Percentiles rank a stretch among this genome's conserved stretches.
Conservation (phyloP, 139 green algal species). For the Chlorella sp. region DNA sequence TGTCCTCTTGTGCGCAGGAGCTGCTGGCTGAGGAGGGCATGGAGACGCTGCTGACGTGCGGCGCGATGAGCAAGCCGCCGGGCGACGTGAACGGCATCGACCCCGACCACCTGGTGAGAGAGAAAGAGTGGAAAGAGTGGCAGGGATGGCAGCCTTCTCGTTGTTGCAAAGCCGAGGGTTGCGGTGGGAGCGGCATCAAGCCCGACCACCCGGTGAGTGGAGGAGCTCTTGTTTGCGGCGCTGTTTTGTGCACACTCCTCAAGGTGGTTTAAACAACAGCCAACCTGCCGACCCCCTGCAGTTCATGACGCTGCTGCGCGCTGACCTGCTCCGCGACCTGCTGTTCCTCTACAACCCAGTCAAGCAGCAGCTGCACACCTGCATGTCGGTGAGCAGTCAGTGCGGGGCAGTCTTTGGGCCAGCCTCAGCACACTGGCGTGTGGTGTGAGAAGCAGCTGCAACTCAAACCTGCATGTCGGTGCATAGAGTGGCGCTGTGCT, state of each 20-base stretch:
- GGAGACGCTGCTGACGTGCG: constrained; percentile 28
- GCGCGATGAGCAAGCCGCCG: constrained; percentile 22
- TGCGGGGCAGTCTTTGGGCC: too few relatives aligned
- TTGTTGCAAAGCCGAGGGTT: too few relatives aligned
- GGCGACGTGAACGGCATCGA: constrained; percentile 14
- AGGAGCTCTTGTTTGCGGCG: too few relatives aligned
- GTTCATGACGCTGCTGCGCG: constrained; percentile 33
- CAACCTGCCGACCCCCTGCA: not conserved
- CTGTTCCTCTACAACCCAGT: constrained; percentile 40
- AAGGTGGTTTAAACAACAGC: too few relatives aligned
- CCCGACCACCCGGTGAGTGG: too few relatives aligned
- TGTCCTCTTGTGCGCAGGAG: constrained; percentile 19
- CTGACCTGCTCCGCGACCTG: constrained; percentile 45
- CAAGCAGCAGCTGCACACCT: constrained; percentile 30
- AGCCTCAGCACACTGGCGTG: too few relatives aligned
- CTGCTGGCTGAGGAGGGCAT: constrained; percentile 9
- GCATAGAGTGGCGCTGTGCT: too few relatives aligned
- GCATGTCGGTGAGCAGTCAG: constrained; percentile 35
- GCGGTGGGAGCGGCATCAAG: too few relatives aligned
- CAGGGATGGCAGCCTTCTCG: too few relatives aligned
- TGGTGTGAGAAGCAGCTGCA: too few relatives aligned
- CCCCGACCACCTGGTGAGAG: constrained; percentile 34
- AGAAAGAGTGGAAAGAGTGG: not conserved
- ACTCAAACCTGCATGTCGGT: too few relatives aligned
- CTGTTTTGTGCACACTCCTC: too few relatives aligned